phyloP scores from a whole-genome alignment of 257 asterid genomes.

The Nyctanthes arbortristis region DNA sequence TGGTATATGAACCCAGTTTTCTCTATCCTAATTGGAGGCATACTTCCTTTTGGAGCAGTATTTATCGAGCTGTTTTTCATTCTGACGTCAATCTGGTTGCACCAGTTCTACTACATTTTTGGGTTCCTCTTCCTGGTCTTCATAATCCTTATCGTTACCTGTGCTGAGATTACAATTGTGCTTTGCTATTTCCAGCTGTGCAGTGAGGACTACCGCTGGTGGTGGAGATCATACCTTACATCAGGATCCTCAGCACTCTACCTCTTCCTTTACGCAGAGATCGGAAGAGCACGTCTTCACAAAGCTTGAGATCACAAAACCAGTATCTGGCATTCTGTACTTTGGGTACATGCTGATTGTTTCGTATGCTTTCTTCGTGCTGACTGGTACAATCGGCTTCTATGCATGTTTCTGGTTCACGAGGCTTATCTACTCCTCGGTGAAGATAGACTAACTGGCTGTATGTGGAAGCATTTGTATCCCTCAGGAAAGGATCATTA shows the following conservation, averaged over 20 bases:
- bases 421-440: conserved; percentile 86
- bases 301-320: conserved; percentile 80
- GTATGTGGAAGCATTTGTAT: too few species aligned
- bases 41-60: conserved; percentile 89
- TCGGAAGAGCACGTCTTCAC: conserved; percentile 93
- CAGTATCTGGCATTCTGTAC: conserved; percentile 73
- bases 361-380: conserved; percentile 77
- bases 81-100: conserved; percentile 90
- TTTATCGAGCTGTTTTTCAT: conserved; percentile 88
- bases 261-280: conserved; percentile 76
- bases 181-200: conserved; percentile 94
- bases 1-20: conserved; percentile 87
- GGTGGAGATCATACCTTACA: conserved; percentile 93
- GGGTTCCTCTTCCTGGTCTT: conserved; percentile 86
- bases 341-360: conserved; percentile 92
- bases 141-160: conserved; percentile 73
- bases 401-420: conserved; percentile 91
- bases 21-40: conserved; percentile 83
- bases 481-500: too few species aligned
- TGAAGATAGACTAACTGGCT: conserved; percentile 77
- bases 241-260: conserved; percentile 83
- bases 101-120: conserved; percentile 86
- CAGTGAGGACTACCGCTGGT: conserved; percentile 93
- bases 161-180: conserved; percentile 87
- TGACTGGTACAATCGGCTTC: conserved; percentile 88